A percentile compares a stretch with the other conserved stretches of the same genome.
Evolutionary conservation across 2,329 filamentous ascomycete species (phyloP).

Genomic region (Aspergillus chevalieri): DNA sequence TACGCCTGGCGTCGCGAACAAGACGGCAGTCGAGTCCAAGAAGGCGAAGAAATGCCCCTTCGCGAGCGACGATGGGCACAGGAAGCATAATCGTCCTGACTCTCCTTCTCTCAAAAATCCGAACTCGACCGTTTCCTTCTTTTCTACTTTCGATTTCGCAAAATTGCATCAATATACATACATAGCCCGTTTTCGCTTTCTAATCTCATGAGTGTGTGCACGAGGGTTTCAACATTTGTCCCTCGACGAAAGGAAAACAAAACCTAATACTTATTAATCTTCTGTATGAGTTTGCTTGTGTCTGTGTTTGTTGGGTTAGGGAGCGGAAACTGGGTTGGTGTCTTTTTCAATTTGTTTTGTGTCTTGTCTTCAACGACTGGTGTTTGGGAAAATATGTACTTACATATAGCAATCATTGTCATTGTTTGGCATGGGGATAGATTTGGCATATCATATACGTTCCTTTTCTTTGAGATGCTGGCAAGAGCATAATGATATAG

Average conservation of each 20-base stretch:
- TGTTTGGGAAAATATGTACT: not conserved
- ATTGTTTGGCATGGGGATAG: not conserved
- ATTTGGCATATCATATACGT: not conserved
- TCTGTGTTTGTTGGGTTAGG: not conserved
- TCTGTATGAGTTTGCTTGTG: not conserved
- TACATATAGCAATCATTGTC: not conserved
- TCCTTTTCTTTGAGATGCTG: not conserved
- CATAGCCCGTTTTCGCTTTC: not conserved
- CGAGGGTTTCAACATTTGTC: slow-evolving; percentile 4
- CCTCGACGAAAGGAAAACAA: not conserved
- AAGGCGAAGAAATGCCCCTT: slow-evolving; percentile 58
- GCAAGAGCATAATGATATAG: too few relatives aligned
- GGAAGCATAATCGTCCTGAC: slow-evolving; percentile 29
- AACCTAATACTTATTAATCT: not conserved
- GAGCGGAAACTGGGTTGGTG: not conserved
- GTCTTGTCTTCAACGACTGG: slow-evolving; percentile 2
- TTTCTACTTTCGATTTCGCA: not conserved
- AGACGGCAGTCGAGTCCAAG: slow-evolving; percentile 54
- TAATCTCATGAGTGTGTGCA: not conserved
- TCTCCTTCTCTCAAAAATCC: not conserved
- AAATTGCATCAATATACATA: not conserved
- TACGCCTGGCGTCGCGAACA: slow-evolving; percentile 80
- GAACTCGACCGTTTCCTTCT: not conserved
- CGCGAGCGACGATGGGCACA: slow-evolving; percentile 77
- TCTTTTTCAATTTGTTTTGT: not conserved